Evolutionary conservation across 129 eudicot species (phyloP).

Genomic region (Lonicera japonica): DNA sequence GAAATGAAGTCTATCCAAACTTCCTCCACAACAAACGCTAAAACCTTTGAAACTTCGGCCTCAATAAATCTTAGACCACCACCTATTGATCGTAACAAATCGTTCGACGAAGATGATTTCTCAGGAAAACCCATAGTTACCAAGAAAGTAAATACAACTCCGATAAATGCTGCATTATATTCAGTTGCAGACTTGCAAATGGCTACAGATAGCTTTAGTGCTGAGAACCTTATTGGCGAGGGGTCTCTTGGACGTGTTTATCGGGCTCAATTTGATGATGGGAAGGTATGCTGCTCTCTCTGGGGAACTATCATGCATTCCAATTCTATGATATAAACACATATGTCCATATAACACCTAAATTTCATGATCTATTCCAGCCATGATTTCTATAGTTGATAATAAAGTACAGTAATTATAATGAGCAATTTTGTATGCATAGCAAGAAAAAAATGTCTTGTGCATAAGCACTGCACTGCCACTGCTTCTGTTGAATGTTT

Average conservation of each 20-base stretch:
- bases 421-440: no score
- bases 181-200: constrained; percentile 94
- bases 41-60: constrained; percentile 51
- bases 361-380: no score
- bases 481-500: no score
- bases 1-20: constrained; percentile 58
- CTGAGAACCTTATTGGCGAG: constrained; percentile 80
- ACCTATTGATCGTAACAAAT: constrained; percentile 70
- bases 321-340: constrained; percentile 33
- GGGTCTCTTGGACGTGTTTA: constrained; percentile 90
- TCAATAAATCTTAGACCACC: constrained; percentile 77
- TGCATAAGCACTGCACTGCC: no score
- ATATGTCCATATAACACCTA: no score
- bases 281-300: constrained; percentile 44
- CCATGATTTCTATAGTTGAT: no score
- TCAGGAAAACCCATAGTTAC: constrained; percentile 58
- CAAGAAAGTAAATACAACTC: constrained; percentile 51
- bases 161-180: constrained; percentile 55
- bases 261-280: constrained; percentile 84
- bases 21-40: constrained; percentile 39
- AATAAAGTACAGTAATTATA: no score
- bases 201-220: constrained; percentile 84
- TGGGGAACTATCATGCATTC: neutral
- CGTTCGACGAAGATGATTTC: constrained; percentile 75
- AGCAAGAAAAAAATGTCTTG: no score